Conservation (phyloP, 441 rosid species). For the Populus tomentosa region DNA sequence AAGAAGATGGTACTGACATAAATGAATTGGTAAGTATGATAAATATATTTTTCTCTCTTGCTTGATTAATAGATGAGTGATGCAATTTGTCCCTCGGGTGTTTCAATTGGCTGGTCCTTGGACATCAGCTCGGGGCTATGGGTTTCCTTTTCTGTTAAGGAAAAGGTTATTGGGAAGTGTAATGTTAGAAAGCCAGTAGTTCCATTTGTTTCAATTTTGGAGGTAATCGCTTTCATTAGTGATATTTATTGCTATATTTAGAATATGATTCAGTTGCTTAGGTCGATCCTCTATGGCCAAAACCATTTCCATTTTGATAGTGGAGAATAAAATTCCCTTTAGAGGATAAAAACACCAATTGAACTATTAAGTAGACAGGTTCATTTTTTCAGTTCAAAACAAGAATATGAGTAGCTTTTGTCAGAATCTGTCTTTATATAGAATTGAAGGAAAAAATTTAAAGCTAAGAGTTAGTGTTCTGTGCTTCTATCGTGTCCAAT, state of each 20-base stretch:
- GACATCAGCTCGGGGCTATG: neutral
- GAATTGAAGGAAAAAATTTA: neutral
- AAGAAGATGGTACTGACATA: slow-evolving; percentile 36
- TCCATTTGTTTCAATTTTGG: neutral
- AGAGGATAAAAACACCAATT: neutral
- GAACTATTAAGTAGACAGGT: neutral
- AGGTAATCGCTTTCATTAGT: neutral
- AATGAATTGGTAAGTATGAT: slow-evolving; percentile 46
- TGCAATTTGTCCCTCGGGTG: neutral
- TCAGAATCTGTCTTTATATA: neutral
- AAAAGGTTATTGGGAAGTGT: neutral
- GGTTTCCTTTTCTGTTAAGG: neutral
- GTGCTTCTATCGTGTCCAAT: neutral
- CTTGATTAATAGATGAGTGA: neutral
- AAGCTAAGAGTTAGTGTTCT: neutral
- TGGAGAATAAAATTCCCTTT: neutral
- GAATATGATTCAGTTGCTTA: neutral
- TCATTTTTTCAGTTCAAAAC: neutral
- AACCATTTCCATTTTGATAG: neutral
- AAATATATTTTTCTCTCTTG: neutral
- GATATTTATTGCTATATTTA: neutral
- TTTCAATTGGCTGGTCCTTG: neutral
- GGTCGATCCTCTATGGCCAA: neutral
- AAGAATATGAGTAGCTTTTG: neutral
- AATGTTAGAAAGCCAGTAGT: neutral